Conservation (phyloP, 192 early-diverging fungal species). For the Coemansia sp. region DNA sequence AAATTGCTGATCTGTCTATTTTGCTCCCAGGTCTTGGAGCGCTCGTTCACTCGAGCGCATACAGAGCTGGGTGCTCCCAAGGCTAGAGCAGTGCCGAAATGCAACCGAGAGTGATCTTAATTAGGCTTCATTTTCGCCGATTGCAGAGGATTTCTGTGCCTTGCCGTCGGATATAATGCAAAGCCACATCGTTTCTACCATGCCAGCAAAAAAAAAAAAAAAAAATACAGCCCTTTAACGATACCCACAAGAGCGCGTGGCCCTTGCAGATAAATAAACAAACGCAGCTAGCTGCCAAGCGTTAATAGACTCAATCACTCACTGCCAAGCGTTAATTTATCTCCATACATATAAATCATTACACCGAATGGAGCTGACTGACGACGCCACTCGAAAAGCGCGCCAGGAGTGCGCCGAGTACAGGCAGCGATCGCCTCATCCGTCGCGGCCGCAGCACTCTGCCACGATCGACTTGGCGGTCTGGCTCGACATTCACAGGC, state of each 20-base stretch:
- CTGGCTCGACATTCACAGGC: slow-evolving; percentile 11
- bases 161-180: slow-evolving; percentile 13
- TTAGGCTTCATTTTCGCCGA: slow-evolving; percentile 24
- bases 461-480: slow-evolving; percentile 1
- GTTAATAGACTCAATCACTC: too few species aligned
- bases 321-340: too few species aligned
- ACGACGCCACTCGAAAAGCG: neutral
- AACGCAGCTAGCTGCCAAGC: too few species aligned
- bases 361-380: neutral
- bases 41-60: slow-evolving; percentile 26
- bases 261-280: too few species aligned
- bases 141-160: slow-evolving; percentile 8
- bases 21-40: slow-evolving; percentile 25
- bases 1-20: slow-evolving; percentile 42
- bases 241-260: neutral
- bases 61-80: slow-evolving; percentile 18
- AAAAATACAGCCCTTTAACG: too few species aligned
- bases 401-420: slow-evolving; percentile 18
- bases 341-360: neutral
- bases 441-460: slow-evolving; percentile 30
- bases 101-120: slow-evolving; percentile 27
- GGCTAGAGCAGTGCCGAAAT: slow-evolving; percentile 45
- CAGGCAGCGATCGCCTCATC: slow-evolving; percentile 31
- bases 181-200: slow-evolving; percentile 18
- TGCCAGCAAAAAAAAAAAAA: too few species aligned